Percentiles rank a stretch among this genome's conserved stretches.
These are phyloP conservation scores for Byssothecium circinans DNA, from an alignment of 2,329 filamentous ascomycete species.

Conservation along the genomic window DNA sequence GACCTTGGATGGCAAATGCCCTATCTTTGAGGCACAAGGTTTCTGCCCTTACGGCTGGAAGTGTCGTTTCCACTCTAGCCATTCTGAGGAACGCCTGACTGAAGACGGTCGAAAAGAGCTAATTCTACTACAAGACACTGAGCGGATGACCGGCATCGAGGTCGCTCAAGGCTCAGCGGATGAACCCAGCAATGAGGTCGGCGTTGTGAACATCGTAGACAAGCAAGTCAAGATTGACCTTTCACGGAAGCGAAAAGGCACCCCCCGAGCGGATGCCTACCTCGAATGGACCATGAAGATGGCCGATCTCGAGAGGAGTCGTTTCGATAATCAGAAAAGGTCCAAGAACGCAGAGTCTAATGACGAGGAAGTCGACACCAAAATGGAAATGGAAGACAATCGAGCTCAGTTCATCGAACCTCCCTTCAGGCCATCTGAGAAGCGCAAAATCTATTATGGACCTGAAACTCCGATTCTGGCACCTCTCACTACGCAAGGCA, in stretches of 20 bases:
- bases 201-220: constrained; percentile 74
- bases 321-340: constrained; percentile 38
- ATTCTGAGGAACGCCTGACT: constrained; percentile 77
- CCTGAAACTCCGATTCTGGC: constrained; percentile 91
- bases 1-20: constrained; percentile 77
- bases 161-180: constrained; percentile 36
- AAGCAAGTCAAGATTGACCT: constrained; percentile 73
- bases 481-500: constrained; percentile 93
- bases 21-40: constrained; percentile 75
- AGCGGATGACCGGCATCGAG: constrained; percentile 42
- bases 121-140: constrained; percentile 64
- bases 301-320: constrained; percentile 41
- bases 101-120: constrained; percentile 84
- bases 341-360: constrained; percentile 29
- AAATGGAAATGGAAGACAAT: constrained; percentile 60
- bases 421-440: constrained; percentile 88
- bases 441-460: constrained; percentile 90
- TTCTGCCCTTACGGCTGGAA: constrained; percentile 87
- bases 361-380: constrained; percentile 20
- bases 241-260: constrained; percentile 69
- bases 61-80: constrained; percentile 85
- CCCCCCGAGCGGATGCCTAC: constrained; percentile 74
- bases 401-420: constrained; percentile 82
- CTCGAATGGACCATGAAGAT: constrained; percentile 76
- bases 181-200: constrained; percentile 54